A percentile compares a stretch with the other conserved stretches of the same genome.
Conservation (phyloP, 768 basidiomycete species). For the Leccinum sublutescens region DNA sequence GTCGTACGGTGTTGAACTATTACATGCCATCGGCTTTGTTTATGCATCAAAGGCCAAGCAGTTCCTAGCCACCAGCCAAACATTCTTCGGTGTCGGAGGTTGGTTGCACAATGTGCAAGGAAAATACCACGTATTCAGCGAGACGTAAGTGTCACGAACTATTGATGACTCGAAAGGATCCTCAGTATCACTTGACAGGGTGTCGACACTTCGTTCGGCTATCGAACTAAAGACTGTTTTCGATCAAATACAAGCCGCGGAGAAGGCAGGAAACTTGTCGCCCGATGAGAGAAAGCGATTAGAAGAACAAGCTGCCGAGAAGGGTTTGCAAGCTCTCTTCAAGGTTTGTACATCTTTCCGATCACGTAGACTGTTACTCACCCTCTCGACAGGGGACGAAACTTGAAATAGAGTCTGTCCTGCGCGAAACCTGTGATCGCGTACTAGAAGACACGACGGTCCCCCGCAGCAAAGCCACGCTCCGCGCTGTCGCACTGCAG, state of each 20-base stretch:
- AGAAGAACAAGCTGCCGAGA: conserved; percentile 92
- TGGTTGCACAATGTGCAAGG: conserved; percentile 93
- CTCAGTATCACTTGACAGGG: conserved; percentile 41
- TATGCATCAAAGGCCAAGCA: conserved; percentile 83
- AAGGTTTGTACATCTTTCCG: conserved; percentile 49
- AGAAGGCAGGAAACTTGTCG: conserved; percentile 75
- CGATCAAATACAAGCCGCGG: conserved; percentile 88
- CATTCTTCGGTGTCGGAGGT: conserved; percentile 79
- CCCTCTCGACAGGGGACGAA: conserved; percentile 66
- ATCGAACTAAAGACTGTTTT: conserved; percentile 89
- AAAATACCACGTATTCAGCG: conserved; percentile 91
- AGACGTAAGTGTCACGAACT: conserved; percentile 61
- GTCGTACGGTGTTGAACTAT: conserved; percentile 82
- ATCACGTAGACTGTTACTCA: neutral
- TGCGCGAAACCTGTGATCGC: conserved; percentile 86
- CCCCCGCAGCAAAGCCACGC: conserved; percentile 53
- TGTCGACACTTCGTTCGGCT: conserved; percentile 81
- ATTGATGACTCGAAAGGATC: neutral
- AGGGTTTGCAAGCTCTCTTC: conserved; percentile 87
- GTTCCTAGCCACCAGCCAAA: conserved; percentile 68
- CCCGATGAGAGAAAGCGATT: conserved; percentile 79
- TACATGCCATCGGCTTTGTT: conserved; percentile 85
- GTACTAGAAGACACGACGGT: conserved; percentile 61
- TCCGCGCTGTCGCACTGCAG: conserved; percentile 80
- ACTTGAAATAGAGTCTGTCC: conserved; percentile 85